phyloP scores from a whole-genome alignment of 768 basidiomycete genomes.

The Roridomyces roridus region DNA sequence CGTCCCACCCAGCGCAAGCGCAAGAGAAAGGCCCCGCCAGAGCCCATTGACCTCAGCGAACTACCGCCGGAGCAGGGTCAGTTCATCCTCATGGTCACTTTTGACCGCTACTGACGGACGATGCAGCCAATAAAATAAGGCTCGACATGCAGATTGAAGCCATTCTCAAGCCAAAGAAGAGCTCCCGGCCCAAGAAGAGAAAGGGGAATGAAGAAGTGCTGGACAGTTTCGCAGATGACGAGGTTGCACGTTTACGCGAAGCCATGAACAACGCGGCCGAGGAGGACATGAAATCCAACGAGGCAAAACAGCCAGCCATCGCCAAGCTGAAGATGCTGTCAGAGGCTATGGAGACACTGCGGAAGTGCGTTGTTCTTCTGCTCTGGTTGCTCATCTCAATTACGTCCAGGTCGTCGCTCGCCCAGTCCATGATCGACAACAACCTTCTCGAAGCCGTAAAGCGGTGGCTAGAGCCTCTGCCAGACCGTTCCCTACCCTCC shows the following conservation, averaged over 20 bases:
- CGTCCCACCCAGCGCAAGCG: slow-evolving; percentile 49
- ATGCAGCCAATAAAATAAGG: slow-evolving; percentile 74
- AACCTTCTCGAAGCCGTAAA: slow-evolving; percentile 90
- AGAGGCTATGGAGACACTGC: slow-evolving; percentile 91
- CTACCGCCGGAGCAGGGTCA: slow-evolving; percentile 81
- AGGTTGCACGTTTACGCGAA: slow-evolving; percentile 88
- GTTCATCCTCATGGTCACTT: no score
- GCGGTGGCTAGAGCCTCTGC: slow-evolving; percentile 93
- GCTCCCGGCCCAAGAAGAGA: slow-evolving; percentile 71
- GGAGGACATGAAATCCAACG: slow-evolving; percentile 81
- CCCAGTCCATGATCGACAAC: slow-evolving; percentile 94
- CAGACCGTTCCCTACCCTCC: slow-evolving; percentile 90
- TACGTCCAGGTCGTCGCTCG: slow-evolving; percentile 70
- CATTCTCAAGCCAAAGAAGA: slow-evolving; percentile 83
- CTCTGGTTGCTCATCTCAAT: slow-evolving; percentile 17
- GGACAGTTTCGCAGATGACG: slow-evolving; percentile 88
- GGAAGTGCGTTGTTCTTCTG: slow-evolving; percentile 70
- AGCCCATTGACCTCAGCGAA: slow-evolving; percentile 70
- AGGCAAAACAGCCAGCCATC: slow-evolving; percentile 80
- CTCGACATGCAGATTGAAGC: slow-evolving; percentile 88
- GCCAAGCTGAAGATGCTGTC: slow-evolving; percentile 84
- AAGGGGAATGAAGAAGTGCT: slow-evolving; percentile 80
- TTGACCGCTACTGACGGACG: slow-evolving; percentile 7
- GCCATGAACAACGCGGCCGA: slow-evolving; percentile 88
- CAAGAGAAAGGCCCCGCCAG: slow-evolving; percentile 64